Conservation (phyloP, 352 stramenopile genomes). For the Globisporangium cederbergense region DNA sequence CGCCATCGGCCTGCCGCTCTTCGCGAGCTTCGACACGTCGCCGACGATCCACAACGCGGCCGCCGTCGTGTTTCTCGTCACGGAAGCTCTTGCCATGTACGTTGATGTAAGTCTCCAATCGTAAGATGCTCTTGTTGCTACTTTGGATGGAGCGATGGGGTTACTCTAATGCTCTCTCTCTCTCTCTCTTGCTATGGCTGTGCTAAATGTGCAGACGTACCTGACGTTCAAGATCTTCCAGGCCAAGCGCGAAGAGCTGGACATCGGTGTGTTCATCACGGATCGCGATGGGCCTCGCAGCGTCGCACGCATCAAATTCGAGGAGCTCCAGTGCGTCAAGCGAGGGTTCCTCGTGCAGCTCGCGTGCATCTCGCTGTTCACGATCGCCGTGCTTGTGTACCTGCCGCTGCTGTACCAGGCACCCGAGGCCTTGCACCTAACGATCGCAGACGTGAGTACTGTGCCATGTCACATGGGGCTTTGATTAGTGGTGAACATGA, state of each 20-base stretch:
- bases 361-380: constrained; percentile 38
- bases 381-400: constrained; percentile 52
- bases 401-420: constrained; percentile 45
- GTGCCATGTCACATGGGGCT: too few species aligned
- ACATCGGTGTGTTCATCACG: constrained; percentile 56
- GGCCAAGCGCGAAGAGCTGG: constrained; percentile 49
- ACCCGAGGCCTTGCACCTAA: constrained; percentile 32
- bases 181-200: too few species aligned
- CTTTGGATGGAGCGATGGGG: not conserved
- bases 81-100: constrained; percentile 49
- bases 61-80: constrained; percentile 44
- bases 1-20: constrained; percentile 38
- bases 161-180: not conserved
- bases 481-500: too few species aligned
- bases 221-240: constrained; percentile 59
- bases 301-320: constrained; percentile 40
- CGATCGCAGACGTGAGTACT: constrained; percentile 27
- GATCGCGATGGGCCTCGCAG: constrained; percentile 44
- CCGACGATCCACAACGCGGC: constrained; percentile 37
- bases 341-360: constrained; percentile 50
- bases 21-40: constrained; percentile 33
- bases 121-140: not conserved
- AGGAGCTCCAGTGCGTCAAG: constrained; percentile 39
- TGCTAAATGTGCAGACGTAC: constrained; percentile 35
- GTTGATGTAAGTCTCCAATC: constrained; percentile 37